A percentile compares a stretch with the other conserved stretches of the same genome.
These are phyloP conservation scores for Entelexis paramagnoliae DNA, from an alignment of 1,139 yeast genomes.

Conservation along the genomic window DNA sequence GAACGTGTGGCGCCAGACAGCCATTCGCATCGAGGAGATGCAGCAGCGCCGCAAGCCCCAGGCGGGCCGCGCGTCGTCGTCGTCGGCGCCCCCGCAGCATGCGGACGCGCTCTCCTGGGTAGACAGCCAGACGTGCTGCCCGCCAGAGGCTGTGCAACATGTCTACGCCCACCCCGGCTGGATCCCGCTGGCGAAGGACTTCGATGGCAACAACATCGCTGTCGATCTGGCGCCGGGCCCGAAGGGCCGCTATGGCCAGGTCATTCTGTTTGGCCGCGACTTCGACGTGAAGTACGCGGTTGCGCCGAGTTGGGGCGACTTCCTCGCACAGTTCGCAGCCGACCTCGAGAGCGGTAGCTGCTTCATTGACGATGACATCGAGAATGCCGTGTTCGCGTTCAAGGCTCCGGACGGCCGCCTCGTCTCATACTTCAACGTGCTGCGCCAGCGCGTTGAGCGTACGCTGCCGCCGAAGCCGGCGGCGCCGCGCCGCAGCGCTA, in stretches of 20 bases:
- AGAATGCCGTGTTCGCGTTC: constrained; percentile 51
- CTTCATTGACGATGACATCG: constrained; percentile 56
- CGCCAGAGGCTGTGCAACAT: constrained; percentile 59
- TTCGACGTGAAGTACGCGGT: constrained; percentile 71
- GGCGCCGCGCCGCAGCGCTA: constrained; percentile 13
- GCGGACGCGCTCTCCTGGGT: constrained; percentile 26
- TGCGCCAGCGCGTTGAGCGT: constrained; percentile 32
- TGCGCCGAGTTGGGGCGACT: constrained; percentile 80
- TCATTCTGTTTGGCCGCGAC: constrained; percentile 79
- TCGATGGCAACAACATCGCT: constrained; percentile 82
- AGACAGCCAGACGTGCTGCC: constrained; percentile 53
- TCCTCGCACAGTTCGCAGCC: constrained; percentile 66
- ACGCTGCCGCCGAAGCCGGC: constrained; percentile 7
- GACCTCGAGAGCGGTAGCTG: constrained; percentile 74
- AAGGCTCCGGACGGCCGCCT: constrained; percentile 37
- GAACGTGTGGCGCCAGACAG: constrained; percentile 62
- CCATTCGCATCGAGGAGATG: constrained; percentile 32
- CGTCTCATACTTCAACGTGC: constrained; percentile 52
- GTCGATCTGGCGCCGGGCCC: constrained; percentile 80
- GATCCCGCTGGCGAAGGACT: constrained; percentile 85
- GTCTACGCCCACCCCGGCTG: constrained; percentile 79
- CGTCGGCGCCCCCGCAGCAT: constrained; percentile 5
- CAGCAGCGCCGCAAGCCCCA: constrained; percentile 16
- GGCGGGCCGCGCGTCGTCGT: not conserved
- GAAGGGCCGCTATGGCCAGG: constrained; percentile 69